phyloP scores from a whole-genome alignment of 106 monocot genomes.

The Dendrobium huoshanense region DNA sequence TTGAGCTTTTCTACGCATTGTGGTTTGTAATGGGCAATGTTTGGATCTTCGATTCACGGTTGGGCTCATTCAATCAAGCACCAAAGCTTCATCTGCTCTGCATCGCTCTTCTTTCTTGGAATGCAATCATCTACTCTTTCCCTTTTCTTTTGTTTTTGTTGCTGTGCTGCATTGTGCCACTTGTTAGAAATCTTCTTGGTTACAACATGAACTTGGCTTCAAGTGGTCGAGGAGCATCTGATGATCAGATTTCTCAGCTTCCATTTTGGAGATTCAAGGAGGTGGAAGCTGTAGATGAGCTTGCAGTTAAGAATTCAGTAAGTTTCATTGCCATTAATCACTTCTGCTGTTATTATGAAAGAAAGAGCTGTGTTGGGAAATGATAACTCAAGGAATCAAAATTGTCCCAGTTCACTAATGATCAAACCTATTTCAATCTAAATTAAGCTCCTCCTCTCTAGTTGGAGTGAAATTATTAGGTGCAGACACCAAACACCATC shows the following conservation, averaged over 20 bases:
- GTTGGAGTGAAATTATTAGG: no score
- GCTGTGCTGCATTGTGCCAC: slow-evolving; percentile 77
- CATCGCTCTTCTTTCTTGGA: slow-evolving; percentile 68
- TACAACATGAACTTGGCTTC: slow-evolving; percentile 84
- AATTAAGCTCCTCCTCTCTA: no score
- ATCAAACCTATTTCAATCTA: no score
- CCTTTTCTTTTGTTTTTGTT: slow-evolving; percentile 83
- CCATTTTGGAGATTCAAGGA: slow-evolving; percentile 60
- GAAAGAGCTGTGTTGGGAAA: no score
- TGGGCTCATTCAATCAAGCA: slow-evolving; percentile 30
- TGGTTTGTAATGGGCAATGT: slow-evolving; percentile 99
- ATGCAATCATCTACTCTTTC: slow-evolving; percentile 68
- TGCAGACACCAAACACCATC: no score
- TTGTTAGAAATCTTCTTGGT: slow-evolving; percentile 38
- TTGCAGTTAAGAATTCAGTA: slow-evolving; percentile 26
- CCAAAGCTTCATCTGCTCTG: slow-evolving; percentile 63
- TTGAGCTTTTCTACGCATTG: slow-evolving; percentile 77
- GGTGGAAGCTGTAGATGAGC: slow-evolving; percentile 5
- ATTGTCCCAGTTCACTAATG: no score
- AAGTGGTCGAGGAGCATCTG: slow-evolving; percentile 46
- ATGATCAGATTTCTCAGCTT: slow-evolving; percentile 57
- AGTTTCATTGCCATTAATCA: slow-evolving; percentile 3
- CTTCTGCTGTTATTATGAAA: no score
- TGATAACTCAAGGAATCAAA: no score
- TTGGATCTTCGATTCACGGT: slow-evolving; percentile 69